Conservation (phyloP, 2,329 filamentous ascomycete species). For the Pseudocercospora macadamiae region DNA sequence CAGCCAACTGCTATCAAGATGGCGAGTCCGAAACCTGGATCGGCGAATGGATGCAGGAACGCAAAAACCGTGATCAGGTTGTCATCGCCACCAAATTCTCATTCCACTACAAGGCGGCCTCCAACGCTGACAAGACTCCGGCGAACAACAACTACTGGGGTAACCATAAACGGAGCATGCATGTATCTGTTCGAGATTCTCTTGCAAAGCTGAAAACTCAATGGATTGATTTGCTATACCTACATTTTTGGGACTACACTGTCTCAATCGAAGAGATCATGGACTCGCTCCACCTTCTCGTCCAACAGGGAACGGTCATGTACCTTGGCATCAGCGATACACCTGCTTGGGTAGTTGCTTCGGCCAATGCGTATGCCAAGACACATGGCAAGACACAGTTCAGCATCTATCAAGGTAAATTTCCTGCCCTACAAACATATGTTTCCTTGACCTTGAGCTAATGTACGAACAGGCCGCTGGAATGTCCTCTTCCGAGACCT, state of each 20-base stretch:
- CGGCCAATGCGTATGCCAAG: conserved; percentile 56
- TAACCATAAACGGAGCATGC: conserved; percentile 64
- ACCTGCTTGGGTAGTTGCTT: conserved; percentile 60
- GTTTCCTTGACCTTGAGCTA: background rate
- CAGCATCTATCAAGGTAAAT: conserved; percentile 63
- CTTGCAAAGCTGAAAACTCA: conserved; percentile 62
- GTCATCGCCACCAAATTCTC: conserved; percentile 65
- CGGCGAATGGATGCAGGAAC: conserved; percentile 29
- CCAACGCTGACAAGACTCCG: conserved; percentile 20
- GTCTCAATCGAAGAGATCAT: conserved; percentile 67
- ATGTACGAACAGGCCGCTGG: conserved; percentile 52
- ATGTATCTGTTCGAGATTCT: conserved; percentile 47
- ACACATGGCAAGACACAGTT: conserved; percentile 71
- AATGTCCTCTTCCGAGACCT: conserved; percentile 62
- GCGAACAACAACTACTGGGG: conserved; percentile 52
- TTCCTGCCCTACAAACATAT: background rate
- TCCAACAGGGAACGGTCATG: conserved; percentile 63
- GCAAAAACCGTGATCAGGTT: conserved; percentile 62
- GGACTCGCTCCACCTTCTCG: conserved; percentile 66
- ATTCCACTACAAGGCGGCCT: conserved; percentile 54
- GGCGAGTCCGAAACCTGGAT: conserved; percentile 37
- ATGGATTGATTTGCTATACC: conserved; percentile 64
- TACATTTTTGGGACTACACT: conserved; percentile 64
- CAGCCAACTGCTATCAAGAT: conserved; percentile 41
- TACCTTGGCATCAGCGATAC: conserved; percentile 70